phyloP scores from a whole-genome alignment of 805 yeast genomes.

The Yamadazyma endophytica region DNA sequence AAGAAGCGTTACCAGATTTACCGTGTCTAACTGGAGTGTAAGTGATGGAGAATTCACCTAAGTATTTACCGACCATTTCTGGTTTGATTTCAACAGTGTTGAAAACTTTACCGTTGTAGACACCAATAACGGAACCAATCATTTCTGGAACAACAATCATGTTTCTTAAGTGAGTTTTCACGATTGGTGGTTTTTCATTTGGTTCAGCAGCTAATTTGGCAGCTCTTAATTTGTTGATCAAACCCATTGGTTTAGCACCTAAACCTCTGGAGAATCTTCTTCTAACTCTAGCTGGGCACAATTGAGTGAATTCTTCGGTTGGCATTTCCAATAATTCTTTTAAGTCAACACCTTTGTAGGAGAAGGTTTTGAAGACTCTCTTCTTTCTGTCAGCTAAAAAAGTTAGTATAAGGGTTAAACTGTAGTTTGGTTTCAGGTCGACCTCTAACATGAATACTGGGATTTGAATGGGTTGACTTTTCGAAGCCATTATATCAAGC shows the following conservation, averaged over 20 bases:
- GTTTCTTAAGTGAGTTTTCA: constrained; percentile 99
- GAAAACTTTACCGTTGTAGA: constrained; percentile 99
- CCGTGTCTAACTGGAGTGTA: constrained; percentile 99
- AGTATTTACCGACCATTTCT: constrained; percentile 99
- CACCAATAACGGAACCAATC: constrained; percentile 98
- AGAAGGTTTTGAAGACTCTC: constrained; percentile 93
- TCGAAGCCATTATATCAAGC: too few species aligned
- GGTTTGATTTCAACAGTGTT: constrained; percentile 98
- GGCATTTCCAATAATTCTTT: constrained; percentile 88
- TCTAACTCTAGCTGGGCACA: constrained; percentile 98
- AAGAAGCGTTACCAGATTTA: constrained; percentile 86
- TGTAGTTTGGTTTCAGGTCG: neutral
- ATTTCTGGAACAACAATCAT: constrained; percentile 98
- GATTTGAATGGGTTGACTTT: neutral
- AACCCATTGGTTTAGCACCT: constrained; percentile 90
- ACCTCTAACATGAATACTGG: too few species aligned
- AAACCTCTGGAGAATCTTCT: constrained; percentile 99
- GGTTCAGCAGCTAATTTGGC: constrained; percentile 87
- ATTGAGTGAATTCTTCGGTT: constrained; percentile 94
- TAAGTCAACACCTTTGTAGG: constrained; percentile 98
- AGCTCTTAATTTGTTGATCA: constrained; percentile 96
- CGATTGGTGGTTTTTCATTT: constrained; percentile 95
- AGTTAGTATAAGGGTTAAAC: constrained; percentile 5
- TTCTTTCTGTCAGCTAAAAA: constrained; percentile 59
- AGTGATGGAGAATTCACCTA: constrained; percentile 99